A percentile compares a stretch with the other conserved stretches of the same genome.
phyloP scores from a whole-genome alignment of 768 basidiomycete species.

The Lentinus tigrinus region DNA sequence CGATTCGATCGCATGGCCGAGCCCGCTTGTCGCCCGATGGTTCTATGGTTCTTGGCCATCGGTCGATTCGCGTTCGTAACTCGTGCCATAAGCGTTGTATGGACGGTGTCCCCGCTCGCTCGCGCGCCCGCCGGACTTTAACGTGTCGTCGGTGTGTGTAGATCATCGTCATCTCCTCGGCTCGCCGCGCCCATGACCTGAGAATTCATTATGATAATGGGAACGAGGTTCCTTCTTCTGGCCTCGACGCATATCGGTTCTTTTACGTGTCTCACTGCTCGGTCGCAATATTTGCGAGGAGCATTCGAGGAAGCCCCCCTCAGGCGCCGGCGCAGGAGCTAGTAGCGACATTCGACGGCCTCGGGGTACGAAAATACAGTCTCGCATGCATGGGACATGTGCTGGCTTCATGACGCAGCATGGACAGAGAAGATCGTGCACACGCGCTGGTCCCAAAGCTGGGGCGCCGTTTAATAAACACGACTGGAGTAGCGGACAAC shows the following conservation, averaged over 20 bases:
- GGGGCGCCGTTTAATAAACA: not conserved
- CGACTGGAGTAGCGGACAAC: not conserved
- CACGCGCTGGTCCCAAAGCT: not conserved
- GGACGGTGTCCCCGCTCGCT: too few species aligned
- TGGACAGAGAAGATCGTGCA: not conserved
- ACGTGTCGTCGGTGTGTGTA: too few species aligned
- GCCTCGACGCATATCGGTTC: not conserved
- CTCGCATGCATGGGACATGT: not conserved
- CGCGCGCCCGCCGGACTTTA: too few species aligned
- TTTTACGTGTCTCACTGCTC: not conserved
- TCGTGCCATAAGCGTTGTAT: too few species aligned
- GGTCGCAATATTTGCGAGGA: not conserved
- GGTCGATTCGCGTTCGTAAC: too few species aligned
- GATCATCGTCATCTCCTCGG: not conserved
- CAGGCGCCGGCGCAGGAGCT: not conserved
- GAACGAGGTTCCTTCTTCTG: not conserved
- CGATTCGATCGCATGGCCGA: slow-evolving; percentile 1
- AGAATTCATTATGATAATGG: not conserved
- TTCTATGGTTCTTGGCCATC: not conserved
- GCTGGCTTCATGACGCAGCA: not conserved
- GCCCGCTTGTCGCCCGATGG: not conserved
- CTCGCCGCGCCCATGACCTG: not conserved
- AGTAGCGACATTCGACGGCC: not conserved
- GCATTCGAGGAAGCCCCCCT: not conserved
- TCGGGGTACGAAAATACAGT: not conserved